Percentiles rank a stretch among this genome's conserved stretches.
These are phyloP conservation scores for Aspergillus hancockii DNA, from an alignment of 495 filamentous ascomycete genomes.

Conservation along the genomic window DNA sequence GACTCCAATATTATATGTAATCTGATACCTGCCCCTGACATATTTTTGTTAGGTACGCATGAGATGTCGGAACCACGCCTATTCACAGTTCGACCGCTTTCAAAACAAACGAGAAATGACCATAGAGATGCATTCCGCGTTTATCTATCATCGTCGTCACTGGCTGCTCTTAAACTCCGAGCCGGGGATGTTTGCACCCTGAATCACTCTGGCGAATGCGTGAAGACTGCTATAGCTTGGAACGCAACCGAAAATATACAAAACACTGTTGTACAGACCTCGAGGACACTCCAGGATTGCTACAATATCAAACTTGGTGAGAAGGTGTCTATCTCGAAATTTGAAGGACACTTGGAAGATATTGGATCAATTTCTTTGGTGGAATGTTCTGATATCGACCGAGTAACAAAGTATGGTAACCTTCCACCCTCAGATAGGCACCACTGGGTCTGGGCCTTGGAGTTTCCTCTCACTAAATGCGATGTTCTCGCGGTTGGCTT, in stretches of 20 bases:
- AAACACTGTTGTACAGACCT: constrained; percentile 63
- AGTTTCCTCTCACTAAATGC: constrained; percentile 54
- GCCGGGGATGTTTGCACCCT: constrained; percentile 60
- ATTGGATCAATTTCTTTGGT: constrained; percentile 48
- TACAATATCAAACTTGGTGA: constrained; percentile 67
- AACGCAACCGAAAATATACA: constrained; percentile 63
- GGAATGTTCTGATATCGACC: constrained; percentile 50
- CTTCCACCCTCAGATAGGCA: constrained; percentile 47
- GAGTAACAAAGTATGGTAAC: constrained; percentile 28
- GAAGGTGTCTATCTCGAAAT: constrained; percentile 53
- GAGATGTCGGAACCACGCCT: constrained; percentile 43
- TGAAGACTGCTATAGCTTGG: constrained; percentile 66
- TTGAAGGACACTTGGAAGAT: constrained; percentile 37
- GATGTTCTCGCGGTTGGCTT: constrained; percentile 45
- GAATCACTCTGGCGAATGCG: constrained; percentile 39
- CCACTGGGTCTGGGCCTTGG: constrained; percentile 66
- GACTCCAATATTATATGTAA: background rate
- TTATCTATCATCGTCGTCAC: constrained; percentile 63
- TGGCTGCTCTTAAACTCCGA: constrained; percentile 60
- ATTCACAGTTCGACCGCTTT: constrained; percentile 56
- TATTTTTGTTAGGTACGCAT: background rate
- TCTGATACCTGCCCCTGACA: background rate
- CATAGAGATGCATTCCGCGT: constrained; percentile 64
- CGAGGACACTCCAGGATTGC: constrained; percentile 62
- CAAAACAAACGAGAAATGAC: constrained; percentile 52